Evolutionary conservation across 352 stramenopile genomes (phyloP), one percentile per base, ranked within the genome.

Genomic region (Phytopythium delawarense): DNA sequence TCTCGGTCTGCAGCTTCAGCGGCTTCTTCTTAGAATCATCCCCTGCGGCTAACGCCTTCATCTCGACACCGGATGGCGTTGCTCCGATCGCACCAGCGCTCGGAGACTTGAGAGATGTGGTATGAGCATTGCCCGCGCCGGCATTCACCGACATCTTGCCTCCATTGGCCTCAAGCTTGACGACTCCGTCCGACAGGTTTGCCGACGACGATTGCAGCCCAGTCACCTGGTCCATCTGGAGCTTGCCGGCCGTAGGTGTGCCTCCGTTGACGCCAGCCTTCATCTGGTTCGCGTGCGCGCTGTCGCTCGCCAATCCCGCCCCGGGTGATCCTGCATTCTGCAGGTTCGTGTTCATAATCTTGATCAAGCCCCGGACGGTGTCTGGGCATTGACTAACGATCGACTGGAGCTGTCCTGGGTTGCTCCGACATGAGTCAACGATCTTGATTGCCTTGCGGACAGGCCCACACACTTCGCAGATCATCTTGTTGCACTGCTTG

Each of bases 401-500:
- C 54, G 88, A 69, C 48, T 94, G 87, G 8, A 96, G 74, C 62
- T 96, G 81, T 5, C 71, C 66, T 21, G 82, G 70, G 57, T 96
- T 91, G 7, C 74, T 75, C 51, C 88, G 87, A 30, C 83, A 93
- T 40, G 83, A 90, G 40, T 96, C 87, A 4, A 96, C 82, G 35
- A 96, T 87, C 65, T 94, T 93, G 57, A 96, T 96, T 6, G 87
- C 87, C 50, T 94, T 89, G 0, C 87, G 77, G 23, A 96, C 89
- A 11, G 88, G 88, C 1, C 88, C 89, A 53, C 88, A 96, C 0
- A 97, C 89, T 60, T 94, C 87, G 67, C 89, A 97, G 39, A 96
- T 93, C 78, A 93, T 89, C 61, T 96, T 95, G 69, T 92, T 92
- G 79, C 87, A 96, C 57, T 94, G 87, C 72, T 96, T 94, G 71